Conservation (phyloP, 352 stramenopile species). For the Phytophthora syringae region DNA sequence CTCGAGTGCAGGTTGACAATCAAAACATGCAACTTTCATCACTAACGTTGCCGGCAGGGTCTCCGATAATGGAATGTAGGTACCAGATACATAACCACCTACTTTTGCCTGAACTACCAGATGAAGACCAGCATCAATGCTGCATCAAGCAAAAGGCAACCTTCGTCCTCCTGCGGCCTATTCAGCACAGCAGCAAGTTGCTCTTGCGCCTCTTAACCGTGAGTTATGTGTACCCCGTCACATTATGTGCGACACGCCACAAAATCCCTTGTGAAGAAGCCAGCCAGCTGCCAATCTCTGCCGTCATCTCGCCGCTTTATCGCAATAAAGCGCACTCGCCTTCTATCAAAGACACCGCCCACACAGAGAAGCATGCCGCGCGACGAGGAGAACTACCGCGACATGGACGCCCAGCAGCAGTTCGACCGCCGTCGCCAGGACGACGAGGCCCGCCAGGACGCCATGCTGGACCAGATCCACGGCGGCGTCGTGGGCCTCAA, state of each 20-base stretch:
- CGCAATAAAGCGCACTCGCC: slow-evolving; percentile 14
- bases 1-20: too few species aligned
- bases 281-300: slow-evolving; percentile 35
- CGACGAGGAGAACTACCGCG: slow-evolving; percentile 60
- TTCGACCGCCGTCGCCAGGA: slow-evolving; percentile 62
- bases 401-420: slow-evolving; percentile 71
- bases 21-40: too few species aligned
- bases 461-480: slow-evolving; percentile 80
- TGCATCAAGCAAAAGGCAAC: too few species aligned
- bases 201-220: slow-evolving; percentile 6
- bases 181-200: neutral
- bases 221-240: neutral
- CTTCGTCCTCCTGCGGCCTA: too few species aligned
- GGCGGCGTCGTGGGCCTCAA: slow-evolving; percentile 78
- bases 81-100: too few species aligned
- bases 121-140: too few species aligned
- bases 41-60: too few species aligned
- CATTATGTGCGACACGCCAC: slow-evolving; percentile 25
- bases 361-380: slow-evolving; percentile 30
- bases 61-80: too few species aligned
- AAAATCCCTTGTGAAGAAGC: slow-evolving; percentile 26
- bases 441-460: slow-evolving; percentile 71
- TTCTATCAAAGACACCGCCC: neutral
- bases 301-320: slow-evolving; percentile 38
- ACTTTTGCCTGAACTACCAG: too few species aligned